Evolutionary conservation across 306 rosid species (phyloP).

Genomic region (Adenanthera pavonina): DNA sequence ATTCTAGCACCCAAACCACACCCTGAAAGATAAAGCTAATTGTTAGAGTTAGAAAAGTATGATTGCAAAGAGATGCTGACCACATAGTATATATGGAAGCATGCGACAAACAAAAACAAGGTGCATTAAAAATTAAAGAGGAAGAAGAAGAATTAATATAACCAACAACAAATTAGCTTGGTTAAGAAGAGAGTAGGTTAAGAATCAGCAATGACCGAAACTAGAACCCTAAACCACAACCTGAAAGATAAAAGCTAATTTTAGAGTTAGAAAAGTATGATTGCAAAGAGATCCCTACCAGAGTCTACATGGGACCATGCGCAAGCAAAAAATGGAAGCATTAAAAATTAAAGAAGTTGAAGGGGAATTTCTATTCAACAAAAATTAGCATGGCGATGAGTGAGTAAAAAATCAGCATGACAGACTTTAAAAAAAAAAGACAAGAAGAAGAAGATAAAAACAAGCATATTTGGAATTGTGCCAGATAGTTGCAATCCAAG

Average conservation of each 20-base stretch:
- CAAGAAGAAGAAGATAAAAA: background rate
- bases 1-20: constrained; percentile 79
- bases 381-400: background rate
- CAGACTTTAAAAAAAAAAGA: background rate
- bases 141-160: background rate
- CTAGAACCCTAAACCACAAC: background rate
- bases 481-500: background rate
- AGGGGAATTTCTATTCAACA: background rate
- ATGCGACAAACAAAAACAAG: constrained; percentile 9
- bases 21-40: constrained; percentile 61
- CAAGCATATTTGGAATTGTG: background rate
- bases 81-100: background rate
- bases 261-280: background rate
- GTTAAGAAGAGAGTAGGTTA: background rate
- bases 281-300: background rate
- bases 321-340: background rate
- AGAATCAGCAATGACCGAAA: background rate
- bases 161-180: background rate
- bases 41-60: constrained; percentile 26
- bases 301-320: background rate
- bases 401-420: background rate
- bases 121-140: background rate
- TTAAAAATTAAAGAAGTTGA: background rate
- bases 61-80: background rate
- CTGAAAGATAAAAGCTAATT: background rate